Evolutionary conservation across 129 eudicot species (phyloP).

Genomic region (Chrysanthemum seticuspe): DNA sequence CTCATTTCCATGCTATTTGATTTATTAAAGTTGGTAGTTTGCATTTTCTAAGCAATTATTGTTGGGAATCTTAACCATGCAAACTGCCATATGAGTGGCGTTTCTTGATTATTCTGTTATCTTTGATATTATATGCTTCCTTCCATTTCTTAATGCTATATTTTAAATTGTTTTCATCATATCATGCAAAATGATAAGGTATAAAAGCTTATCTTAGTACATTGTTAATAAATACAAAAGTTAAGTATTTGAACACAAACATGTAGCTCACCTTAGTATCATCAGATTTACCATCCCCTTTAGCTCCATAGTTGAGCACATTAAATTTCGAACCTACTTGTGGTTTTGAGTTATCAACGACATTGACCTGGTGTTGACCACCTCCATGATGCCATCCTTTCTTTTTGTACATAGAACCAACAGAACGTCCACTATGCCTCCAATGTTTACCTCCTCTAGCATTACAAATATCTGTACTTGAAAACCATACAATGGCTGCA

Average conservation of each 20-base stretch:
- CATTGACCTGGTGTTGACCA: constrained; percentile 30
- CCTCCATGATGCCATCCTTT: constrained; percentile 41
- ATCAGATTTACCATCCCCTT: constrained; percentile 73
- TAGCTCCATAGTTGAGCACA: constrained; percentile 73
- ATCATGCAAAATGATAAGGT: not conserved
- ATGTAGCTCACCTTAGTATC: constrained; percentile 67
- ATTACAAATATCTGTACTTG: constrained; percentile 47
- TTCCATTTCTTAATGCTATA: not conserved
- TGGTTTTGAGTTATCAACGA: constrained; percentile 26
- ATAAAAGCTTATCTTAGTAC: not conserved
- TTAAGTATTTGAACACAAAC: not conserved
- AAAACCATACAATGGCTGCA: constrained; percentile 45
- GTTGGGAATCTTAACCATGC: constrained; percentile 17
- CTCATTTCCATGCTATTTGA: not conserved
- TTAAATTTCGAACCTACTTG: constrained; percentile 36
- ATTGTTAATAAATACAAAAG: not conserved
- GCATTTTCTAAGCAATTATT: constrained; percentile 2
- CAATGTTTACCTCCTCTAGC: constrained; percentile 60
- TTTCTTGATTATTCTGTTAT: not conserved
- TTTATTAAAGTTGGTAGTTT: not conserved
- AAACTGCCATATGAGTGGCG: constrained; percentile 13
- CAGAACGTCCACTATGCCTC: constrained; percentile 37
- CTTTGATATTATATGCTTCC: not conserved
- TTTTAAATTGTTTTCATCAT: not conserved
- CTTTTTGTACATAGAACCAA: constrained; percentile 43